Conservation (phyloP, 805 yeast genomes). For the Wickerhamomyces strasburgensis region DNA sequence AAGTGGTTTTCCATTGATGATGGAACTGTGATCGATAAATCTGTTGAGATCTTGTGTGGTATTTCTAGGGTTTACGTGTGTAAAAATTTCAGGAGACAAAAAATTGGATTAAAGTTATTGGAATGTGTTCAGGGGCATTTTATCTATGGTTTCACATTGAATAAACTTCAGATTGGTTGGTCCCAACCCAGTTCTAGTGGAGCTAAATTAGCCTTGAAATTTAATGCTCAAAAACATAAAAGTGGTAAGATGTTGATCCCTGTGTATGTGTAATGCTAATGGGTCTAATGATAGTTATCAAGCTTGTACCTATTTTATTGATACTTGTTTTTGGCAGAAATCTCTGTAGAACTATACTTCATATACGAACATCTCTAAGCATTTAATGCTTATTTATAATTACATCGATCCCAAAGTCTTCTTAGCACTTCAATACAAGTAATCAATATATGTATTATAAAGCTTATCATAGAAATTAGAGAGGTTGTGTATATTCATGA, state of each 20-base stretch:
- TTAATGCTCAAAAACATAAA: slow-evolving; percentile 52
- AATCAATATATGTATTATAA: too few relatives aligned
- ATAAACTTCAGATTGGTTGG: slow-evolving; percentile 50
- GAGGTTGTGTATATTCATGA: too few relatives aligned
- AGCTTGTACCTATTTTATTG: too few relatives aligned
- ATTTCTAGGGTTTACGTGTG: slow-evolving; percentile 47
- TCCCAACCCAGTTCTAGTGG: slow-evolving; percentile 71
- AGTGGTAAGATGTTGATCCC: slow-evolving; percentile 47
- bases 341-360: too few relatives aligned
- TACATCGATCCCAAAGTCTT: too few relatives aligned
- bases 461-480: too few relatives aligned
- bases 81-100: slow-evolving; percentile 39
- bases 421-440: too few relatives aligned
- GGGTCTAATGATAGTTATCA: background rate
- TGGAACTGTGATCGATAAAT: slow-evolving; percentile 46
- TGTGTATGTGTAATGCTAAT: slow-evolving; percentile 30
- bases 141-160: slow-evolving; percentile 44
- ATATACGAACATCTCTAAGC: too few relatives aligned
- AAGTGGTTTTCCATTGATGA: slow-evolving; percentile 57
- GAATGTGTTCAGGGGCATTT: slow-evolving; percentile 38
- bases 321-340: too few relatives aligned
- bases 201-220: slow-evolving; percentile 48
- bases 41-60: slow-evolving; percentile 38
- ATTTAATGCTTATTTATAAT: too few relatives aligned
- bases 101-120: slow-evolving; percentile 45